A percentile compares a stretch with the other conserved stretches of the same genome.
Evolutionary conservation across 2,329 filamentous ascomycete genomes (phyloP).

Genomic region (Teratosphaeria nubilosa): DNA sequence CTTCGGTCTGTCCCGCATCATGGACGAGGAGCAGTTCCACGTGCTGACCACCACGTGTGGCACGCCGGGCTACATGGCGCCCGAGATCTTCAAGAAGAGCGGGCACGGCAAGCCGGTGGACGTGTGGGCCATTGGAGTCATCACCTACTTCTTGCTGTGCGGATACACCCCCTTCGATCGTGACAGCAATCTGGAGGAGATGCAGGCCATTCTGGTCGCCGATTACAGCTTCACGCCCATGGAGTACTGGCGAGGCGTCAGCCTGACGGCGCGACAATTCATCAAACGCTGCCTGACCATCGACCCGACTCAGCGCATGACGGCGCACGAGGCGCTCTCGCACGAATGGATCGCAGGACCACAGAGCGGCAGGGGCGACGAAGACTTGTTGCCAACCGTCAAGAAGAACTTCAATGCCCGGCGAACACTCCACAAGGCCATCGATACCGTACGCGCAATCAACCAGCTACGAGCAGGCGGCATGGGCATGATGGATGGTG

Average conservation of each 20-base stretch:
- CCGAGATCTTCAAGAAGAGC: constrained; percentile 98
- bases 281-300: constrained; percentile 86
- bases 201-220: constrained; percentile 95
- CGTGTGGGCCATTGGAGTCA: constrained; percentile 96
- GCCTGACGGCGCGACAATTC: constrained; percentile 73
- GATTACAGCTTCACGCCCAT: constrained; percentile 92
- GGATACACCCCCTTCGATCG: constrained; percentile 98
- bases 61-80: constrained; percentile 97
- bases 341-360: constrained; percentile 53
- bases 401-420: constrained; percentile 64
- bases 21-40: constrained; percentile 98
- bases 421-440: constrained; percentile 55
- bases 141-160: constrained; percentile 96
- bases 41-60: constrained; percentile 95
- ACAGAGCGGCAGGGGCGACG: constrained; percentile 35
- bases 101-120: constrained; percentile 97
- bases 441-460: constrained; percentile 58
- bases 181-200: constrained; percentile 95
- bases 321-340: constrained; percentile 65
- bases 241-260: constrained; percentile 96
- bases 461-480: constrained; percentile 56
- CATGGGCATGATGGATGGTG: constrained; percentile 51
- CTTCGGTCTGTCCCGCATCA: constrained; percentile 90
- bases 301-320: constrained; percentile 79
- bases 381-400: constrained; percentile 53